Evolutionary conservation across 1,284 basidiomycete genomes (phyloP), one percentile per base, ranked within the genome.

Genomic region (Termitomyces sp.): DNA sequence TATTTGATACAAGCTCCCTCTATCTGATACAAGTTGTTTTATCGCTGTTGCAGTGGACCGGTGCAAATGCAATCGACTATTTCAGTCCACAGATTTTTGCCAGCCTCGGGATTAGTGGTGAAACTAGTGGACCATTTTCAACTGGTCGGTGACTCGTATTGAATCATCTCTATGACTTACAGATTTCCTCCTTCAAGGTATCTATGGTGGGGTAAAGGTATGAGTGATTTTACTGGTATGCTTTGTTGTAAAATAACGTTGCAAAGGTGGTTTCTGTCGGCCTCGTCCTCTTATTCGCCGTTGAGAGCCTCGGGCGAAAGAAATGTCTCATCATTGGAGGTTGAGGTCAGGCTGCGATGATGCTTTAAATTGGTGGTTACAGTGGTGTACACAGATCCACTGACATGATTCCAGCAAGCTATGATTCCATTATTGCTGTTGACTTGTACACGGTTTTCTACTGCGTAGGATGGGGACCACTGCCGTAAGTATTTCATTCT

Each of bases 31-130:
- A 24, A 24, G 24, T 24, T 9, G 19, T 50, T 33, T 50, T 19
- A 53, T 10, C 17, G n/a, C 7, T 1, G 12, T 17, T 26, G 24
- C 30, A 83, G 65, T 82, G 78, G 74, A 78, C 75, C 0, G 83
- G 83, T 7, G 81, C 82, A 44, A 84, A 84, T 61, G 75, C 78
- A 0, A 80, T 84, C 68, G 79, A 81, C 58, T 85, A 86, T 67
- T 78, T 74, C 54, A 75, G 73, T 56, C 77, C 77, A 0, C 61
- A 72, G 38, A 81, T 82, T 43, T 80, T 82, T 61, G 71, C 73
- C 21, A 72, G 74, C 17, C 74, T 88, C 45, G 81, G 82, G 12
- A 75, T 86, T 52, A 72, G 69, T 1, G 80, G 82, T 1, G 73
- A 73, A 30, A 75, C 68, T 15, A 74, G 77, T 2, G 73, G 71